These are phyloP conservation scores for Lasiosphaeria ovina DNA, from an alignment of 495 filamentous ascomycete genomes.

Conservation along the genomic window DNA sequence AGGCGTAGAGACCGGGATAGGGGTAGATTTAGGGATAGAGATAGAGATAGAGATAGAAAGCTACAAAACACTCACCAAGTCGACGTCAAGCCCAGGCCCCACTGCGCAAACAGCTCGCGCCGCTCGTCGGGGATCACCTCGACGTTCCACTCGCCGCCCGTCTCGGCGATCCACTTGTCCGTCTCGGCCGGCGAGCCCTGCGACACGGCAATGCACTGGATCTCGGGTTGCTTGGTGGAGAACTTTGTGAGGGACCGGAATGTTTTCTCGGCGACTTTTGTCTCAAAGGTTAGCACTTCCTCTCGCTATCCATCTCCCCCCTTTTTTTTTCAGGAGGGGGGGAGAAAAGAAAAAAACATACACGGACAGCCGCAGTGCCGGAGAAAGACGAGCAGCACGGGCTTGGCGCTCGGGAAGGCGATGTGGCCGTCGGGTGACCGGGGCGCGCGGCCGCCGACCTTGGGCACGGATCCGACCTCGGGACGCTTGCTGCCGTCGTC, in stretches of 20 bases:
- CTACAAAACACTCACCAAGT: conserved; percentile 37
- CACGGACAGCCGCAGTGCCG: conserved; percentile 63
- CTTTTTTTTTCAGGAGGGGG: background rate
- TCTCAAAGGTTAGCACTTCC: background rate
- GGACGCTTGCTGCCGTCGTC: too few relatives aligned
- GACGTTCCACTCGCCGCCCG: conserved; percentile 54
- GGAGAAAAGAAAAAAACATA: conserved; percentile 26
- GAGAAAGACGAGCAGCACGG: conserved; percentile 56
- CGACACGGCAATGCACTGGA: conserved; percentile 58
- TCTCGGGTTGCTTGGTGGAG: conserved; percentile 45
- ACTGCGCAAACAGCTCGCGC: conserved; percentile 49
- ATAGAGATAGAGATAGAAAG: too few relatives aligned
- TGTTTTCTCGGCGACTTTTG: conserved; percentile 58
- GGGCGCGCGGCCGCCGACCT: conserved; percentile 50
- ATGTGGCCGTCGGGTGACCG: conserved; percentile 35
- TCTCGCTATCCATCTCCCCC: background rate
- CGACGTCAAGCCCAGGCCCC: conserved; percentile 52
- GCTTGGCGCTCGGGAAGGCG: conserved; percentile 44
- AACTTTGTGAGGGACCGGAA: conserved; percentile 46
- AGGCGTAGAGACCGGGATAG: too few relatives aligned
- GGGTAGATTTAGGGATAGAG: too few relatives aligned
- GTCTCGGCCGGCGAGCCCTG: conserved; percentile 52
- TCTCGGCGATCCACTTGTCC: conserved; percentile 50
- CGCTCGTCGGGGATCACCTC: conserved; percentile 53
- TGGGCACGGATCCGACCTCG: conserved; percentile 35